Evolutionary conservation across 129 eudicot genomes (phyloP).

Genomic region (Daucus carota): DH1_v3.0 NC_030385.2:11253501-11254000

Average conservation of each 20-base stretch:
- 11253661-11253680: background rate
- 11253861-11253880: constrained; percentile 59
- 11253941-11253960: constrained; percentile 50
- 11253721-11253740: background rate
- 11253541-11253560: constrained; percentile 85
- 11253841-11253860: constrained; percentile 30
- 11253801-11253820: background rate
- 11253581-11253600: constrained; percentile 97
- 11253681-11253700: background rate
- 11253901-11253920: constrained; percentile 88
- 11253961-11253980: background rate
- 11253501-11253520: constrained; percentile 96
- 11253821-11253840: background rate
- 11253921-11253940: constrained; percentile 71
- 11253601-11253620: constrained; percentile 83
- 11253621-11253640: constrained; percentile 44
- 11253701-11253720: background rate
- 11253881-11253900: constrained; percentile 64
- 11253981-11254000: background rate
- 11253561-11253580: constrained; percentile 90
- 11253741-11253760: background rate
- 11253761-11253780: background rate
- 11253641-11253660: background rate
- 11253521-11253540: constrained; percentile 90
- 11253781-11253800: background rate